Conservation (phyloP, 345 rosid genomes). For the Trapa bicornis region DNA sequence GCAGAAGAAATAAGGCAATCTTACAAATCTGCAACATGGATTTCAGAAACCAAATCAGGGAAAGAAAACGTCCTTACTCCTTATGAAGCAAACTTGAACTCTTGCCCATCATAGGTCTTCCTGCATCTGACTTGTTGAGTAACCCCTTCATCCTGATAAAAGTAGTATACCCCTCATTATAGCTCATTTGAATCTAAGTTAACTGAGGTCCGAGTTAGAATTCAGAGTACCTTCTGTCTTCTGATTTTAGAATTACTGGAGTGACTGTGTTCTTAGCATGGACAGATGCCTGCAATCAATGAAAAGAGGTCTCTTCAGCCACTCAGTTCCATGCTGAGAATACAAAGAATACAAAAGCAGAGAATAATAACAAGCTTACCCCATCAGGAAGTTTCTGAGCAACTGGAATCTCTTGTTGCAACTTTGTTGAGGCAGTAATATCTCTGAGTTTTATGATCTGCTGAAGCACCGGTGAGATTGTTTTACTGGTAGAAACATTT, state of each 20-base stretch:
- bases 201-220: background rate
- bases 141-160: slow-evolving; percentile 22
- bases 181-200: background rate
- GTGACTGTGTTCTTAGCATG: slow-evolving; percentile 10
- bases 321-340: background rate
- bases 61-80: slow-evolving; percentile 23
- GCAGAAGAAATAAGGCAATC: background rate
- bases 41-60: background rate
- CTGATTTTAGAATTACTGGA: slow-evolving; percentile 21
- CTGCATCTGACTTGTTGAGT: slow-evolving; percentile 27
- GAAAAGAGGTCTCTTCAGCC: background rate
- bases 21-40: background rate
- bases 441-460: slow-evolving; percentile 4
- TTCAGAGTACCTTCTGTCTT: slow-evolving; percentile 39
- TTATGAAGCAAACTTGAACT: slow-evolving; percentile 16
- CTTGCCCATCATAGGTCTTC: slow-evolving; percentile 19
- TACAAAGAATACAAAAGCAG: slow-evolving; percentile 3
- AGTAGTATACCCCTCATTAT: background rate
- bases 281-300: slow-evolving; percentile 12
- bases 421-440: slow-evolving; percentile 14
- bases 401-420: slow-evolving; percentile 22
- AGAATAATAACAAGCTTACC: slow-evolving; percentile 25
- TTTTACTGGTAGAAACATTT: slow-evolving; percentile 19
- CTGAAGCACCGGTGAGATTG: slow-evolving; percentile 2
- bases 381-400: slow-evolving; percentile 25